A percentile compares a stretch with the other conserved stretches of the same genome.
Conservation (phyloP, 2,329 filamentous ascomycete species). For the Coniella lustricola region DNA sequence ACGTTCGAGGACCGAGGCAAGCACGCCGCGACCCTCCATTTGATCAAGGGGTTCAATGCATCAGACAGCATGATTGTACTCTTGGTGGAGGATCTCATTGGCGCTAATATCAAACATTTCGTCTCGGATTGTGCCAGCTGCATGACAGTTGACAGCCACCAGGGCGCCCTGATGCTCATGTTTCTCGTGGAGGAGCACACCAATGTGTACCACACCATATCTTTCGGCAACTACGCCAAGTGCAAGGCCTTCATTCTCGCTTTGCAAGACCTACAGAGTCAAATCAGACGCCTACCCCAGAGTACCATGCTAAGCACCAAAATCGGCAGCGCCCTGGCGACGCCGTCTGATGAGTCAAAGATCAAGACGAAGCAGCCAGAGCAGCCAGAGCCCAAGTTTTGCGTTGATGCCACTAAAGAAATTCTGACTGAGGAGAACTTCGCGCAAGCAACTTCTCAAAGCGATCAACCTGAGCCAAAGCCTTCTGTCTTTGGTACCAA, state of each 20-base stretch:
- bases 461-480: no score
- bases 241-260: conserved; percentile 3
- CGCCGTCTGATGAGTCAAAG: no score
- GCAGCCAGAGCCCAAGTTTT: no score
- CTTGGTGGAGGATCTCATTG: neutral
- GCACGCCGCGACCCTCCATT: neutral
- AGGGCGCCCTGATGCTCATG: conserved; percentile 5
- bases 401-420: no score
- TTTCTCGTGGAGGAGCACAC: neutral
- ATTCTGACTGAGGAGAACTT: no score
- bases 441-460: no score
- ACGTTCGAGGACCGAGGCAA: neutral
- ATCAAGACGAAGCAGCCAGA: no score
- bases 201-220: conserved; percentile 5
- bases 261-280: neutral
- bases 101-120: conserved; percentile 1
- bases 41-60: neutral
- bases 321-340: no score
- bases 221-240: neutral
- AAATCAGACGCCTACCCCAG: no score
- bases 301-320: no score
- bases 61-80: conserved; percentile 4
- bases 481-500: no score
- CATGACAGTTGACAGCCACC: neutral
- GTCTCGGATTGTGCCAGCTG: neutral